A percentile compares a stretch with the other conserved stretches of the same genome.
Conservation (phyloP, 495 filamentous ascomycete species). For the Podospora pseudoanserina region DNA sequence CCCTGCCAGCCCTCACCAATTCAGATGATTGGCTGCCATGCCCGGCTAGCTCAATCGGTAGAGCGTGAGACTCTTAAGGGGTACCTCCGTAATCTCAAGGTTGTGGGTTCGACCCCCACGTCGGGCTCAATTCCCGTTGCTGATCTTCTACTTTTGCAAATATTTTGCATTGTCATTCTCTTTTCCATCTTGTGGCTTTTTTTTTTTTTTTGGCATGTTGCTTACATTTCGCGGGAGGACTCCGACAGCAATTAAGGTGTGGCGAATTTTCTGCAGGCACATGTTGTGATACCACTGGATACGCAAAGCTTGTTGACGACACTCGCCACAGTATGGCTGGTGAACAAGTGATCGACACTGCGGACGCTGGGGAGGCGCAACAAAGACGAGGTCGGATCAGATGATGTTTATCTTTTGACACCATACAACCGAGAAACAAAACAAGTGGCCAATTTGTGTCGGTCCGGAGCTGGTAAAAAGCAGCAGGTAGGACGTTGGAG, state of each 20-base stretch:
- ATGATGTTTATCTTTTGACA: background rate
- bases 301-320: too few relatives aligned
- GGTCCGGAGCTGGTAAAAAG: background rate
- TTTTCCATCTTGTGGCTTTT: background rate
- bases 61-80: conserved; percentile 73
- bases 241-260: background rate
- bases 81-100: conserved; percentile 17
- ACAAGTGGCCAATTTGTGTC: background rate
- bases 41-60: conserved; percentile 74
- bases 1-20: background rate
- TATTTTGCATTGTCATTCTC: background rate
- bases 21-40: conserved; percentile 17
- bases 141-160: conserved; percentile 5
- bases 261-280: background rate
- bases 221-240: background rate
- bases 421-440: background rate
- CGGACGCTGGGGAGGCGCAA: too few relatives aligned
- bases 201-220: background rate
- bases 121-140: conserved; percentile 23
- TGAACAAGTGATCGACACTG: background rate
- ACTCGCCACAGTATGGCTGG: background rate
- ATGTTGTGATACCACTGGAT: too few relatives aligned
- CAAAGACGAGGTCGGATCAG: too few relatives aligned
- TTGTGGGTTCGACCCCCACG: conserved; percentile 22
- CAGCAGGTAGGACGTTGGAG: too few relatives aligned